phyloP scores from a whole-genome alignment of 177 flowering plant species.

The Vitis hybrid region DNA sequence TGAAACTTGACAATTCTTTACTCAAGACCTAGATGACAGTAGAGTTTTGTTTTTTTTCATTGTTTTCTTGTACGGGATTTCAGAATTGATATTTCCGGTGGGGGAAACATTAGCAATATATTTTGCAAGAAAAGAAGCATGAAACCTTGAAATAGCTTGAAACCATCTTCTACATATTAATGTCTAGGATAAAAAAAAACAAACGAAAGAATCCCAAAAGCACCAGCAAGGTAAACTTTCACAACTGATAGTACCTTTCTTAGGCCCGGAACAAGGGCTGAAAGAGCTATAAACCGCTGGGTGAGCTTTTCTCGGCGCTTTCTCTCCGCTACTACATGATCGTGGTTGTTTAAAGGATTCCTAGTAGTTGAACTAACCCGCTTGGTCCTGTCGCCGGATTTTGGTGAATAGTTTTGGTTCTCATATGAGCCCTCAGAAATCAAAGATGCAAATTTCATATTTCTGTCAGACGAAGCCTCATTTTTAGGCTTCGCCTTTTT shows the following conservation, averaged over 20 bases:
- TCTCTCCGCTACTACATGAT: slow-evolving; percentile 9
- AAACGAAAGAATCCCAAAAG: background rate
- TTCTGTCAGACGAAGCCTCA: background rate
- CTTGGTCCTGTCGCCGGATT: background rate
- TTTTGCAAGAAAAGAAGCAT: no score
- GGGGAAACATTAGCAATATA: no score
- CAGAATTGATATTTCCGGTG: no score
- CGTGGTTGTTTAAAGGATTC: background rate
- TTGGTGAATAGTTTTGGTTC: background rate
- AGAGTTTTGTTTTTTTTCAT: no score
- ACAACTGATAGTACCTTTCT: slow-evolving; percentile 19
- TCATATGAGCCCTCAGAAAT: background rate
- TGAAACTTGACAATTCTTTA: no score
- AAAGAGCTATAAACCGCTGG: slow-evolving; percentile 21
- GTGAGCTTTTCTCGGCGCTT: slow-evolving; percentile 19
- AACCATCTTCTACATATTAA: no score
- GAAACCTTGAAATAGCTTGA: no score
- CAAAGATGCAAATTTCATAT: background rate
- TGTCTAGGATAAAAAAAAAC: background rate
- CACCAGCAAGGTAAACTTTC: background rate
- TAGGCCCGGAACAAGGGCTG: slow-evolving; percentile 21
- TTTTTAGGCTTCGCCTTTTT: background rate
- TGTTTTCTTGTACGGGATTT: no score
- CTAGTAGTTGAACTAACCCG: slow-evolving; percentile 3
- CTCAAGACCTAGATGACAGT: no score